Percentiles rank a stretch among this genome's conserved stretches.
Conservation (phyloP, 805 yeast species). For the Lipomyces oligophaga region DNA sequence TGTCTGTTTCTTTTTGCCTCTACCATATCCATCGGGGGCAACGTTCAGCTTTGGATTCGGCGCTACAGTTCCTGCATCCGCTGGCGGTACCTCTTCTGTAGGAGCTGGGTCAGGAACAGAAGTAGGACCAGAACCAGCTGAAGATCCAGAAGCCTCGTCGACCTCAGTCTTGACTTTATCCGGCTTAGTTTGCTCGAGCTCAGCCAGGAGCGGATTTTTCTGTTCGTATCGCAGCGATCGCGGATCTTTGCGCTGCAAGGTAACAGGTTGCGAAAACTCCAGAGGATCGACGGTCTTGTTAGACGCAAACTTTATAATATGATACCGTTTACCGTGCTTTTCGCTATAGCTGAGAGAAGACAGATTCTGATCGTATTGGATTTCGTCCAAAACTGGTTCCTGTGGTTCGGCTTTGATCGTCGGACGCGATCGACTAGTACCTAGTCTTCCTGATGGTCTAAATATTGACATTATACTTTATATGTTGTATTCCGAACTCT, state of each 20-base stretch:
- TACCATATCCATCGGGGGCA: slow-evolving; percentile 19
- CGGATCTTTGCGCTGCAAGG: slow-evolving; percentile 92
- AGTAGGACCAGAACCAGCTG: too few relatives aligned
- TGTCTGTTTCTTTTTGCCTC: slow-evolving; percentile 40
- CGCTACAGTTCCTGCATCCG: slow-evolving; percentile 30
- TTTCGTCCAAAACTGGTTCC: too few relatives aligned
- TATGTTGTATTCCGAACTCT: too few relatives aligned
- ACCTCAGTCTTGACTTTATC: slow-evolving; percentile 19
- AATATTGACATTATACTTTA: too few relatives aligned
- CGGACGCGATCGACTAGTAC: too few relatives aligned
- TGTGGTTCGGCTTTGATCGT: too few relatives aligned
- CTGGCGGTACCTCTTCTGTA: slow-evolving; percentile 26
- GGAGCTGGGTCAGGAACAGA: too few relatives aligned
- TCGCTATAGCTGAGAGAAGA: too few relatives aligned
- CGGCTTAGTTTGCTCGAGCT: slow-evolving; percentile 14
- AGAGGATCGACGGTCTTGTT: slow-evolving; percentile 68
- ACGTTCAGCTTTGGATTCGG: slow-evolving; percentile 29
- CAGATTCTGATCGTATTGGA: too few relatives aligned
- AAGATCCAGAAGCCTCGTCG: too few relatives aligned
- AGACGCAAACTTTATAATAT: slow-evolving; percentile 75
- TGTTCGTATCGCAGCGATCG: slow-evolving; percentile 82
- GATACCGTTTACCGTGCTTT: slow-evolving; percentile 52
- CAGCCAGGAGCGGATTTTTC: slow-evolving; percentile 32
- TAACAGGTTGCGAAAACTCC: slow-evolving; percentile 71
- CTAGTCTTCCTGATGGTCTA: too few relatives aligned